phyloP scores from a whole-genome alignment of 257 asterid species.

The Solanum sitiens region DNA sequence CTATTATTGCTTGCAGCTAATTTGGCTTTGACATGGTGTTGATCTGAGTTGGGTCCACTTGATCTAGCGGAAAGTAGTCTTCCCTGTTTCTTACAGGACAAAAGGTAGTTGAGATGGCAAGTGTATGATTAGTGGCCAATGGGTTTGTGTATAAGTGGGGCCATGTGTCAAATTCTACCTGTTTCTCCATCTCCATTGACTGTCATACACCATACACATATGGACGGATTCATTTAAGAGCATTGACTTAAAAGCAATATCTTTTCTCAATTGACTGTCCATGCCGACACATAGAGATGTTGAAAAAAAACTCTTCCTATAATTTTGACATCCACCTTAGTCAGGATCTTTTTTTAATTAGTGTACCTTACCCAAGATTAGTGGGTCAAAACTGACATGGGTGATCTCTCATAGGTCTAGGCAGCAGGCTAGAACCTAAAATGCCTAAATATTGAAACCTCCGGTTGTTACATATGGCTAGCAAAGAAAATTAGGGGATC shows the following conservation, averaged over 20 bases:
- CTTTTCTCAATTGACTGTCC: background rate
- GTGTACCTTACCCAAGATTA: background rate
- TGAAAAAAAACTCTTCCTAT: background rate
- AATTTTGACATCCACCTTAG: background rate
- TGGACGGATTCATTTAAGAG: background rate
- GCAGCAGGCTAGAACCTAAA: background rate
- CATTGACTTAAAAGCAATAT: background rate
- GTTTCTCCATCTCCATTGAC: background rate
- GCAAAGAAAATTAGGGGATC: background rate
- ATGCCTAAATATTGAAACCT: background rate
- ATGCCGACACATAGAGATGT: background rate
- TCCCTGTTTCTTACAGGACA: background rate
- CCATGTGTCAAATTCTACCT: background rate
- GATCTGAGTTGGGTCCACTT: background rate
- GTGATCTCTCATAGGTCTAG: background rate
- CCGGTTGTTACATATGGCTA: background rate
- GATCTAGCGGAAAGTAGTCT: background rate
- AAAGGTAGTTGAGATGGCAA: background rate
- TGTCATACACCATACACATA: background rate
- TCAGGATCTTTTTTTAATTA: background rate
- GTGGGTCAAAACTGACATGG: background rate
- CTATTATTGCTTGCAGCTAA: background rate
- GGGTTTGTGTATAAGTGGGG: background rate
- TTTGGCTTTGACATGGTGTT: background rate
- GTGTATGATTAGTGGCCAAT: background rate